A percentile compares a stretch with the other conserved stretches of the same genome.
phyloP scores from a whole-genome alignment of 768 basidiomycete genomes.

The Mycena venus region DNA sequence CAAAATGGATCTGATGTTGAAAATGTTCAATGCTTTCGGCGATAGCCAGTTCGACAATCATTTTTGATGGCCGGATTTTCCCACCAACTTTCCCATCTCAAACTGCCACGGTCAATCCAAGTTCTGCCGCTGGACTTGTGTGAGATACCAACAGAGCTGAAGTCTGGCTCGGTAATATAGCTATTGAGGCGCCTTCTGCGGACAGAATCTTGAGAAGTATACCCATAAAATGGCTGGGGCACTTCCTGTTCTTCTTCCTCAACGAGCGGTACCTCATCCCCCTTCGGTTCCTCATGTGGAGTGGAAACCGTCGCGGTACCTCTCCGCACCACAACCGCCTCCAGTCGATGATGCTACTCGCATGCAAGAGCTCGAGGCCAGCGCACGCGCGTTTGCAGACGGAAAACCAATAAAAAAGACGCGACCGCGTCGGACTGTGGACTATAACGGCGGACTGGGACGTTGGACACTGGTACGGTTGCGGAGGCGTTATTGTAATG shows the following conservation, averaged over 20 bases:
- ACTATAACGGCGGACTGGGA: slow-evolving; percentile 91
- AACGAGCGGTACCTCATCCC: slow-evolving; percentile 50
- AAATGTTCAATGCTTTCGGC: no score
- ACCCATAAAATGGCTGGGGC: slow-evolving; percentile 34
- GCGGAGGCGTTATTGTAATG: no score
- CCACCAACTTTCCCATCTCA: not conserved
- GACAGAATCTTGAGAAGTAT: not conserved
- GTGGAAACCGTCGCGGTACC: slow-evolving; percentile 84
- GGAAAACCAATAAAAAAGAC: slow-evolving; percentile 92
- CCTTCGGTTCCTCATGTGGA: slow-evolving; percentile 60
- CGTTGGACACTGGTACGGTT: slow-evolving; percentile 84
- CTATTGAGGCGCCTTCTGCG: not conserved
- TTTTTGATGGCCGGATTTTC: no score
- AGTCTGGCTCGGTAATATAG: not conserved
- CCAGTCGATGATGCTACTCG: slow-evolving; percentile 79
- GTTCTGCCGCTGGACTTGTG: not conserved
- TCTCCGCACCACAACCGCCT: slow-evolving; percentile 82
- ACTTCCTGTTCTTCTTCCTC: slow-evolving; percentile 71
- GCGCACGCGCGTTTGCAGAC: slow-evolving; percentile 79
- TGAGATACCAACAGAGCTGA: not conserved
- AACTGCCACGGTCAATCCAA: not conserved
- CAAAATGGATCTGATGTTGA: no score
- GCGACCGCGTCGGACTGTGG: slow-evolving; percentile 92
- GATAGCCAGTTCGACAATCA: no score
- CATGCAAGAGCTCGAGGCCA: slow-evolving; percentile 83